Evolutionary conservation across 129 eudicot genomes (phyloP), one percentile per base, ranked within the genome.

Genomic region (Flaveria sonorensis): DNA sequence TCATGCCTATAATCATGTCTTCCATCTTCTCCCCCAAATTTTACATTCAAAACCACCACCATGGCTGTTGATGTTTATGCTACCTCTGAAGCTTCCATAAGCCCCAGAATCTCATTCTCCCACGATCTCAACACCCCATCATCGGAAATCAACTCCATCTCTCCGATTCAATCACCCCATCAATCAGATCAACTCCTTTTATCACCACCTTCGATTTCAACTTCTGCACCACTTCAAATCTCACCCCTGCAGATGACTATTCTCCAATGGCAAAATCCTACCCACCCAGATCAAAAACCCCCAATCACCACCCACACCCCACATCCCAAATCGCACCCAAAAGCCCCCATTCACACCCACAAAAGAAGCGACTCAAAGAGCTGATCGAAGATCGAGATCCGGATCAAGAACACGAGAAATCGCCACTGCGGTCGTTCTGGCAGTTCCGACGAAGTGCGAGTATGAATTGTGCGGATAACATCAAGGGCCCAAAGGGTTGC

Each of bases 41-140:
- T 70, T 52, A 30, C 57, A 63, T 64, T 70, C 81, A 18, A 69
- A 55, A 10, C 23, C 64, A 26, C 10, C 39, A 16, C 57, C 73
- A 93, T 93, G 98, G 92, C 92, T 9, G 95, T 84, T 16, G 98
- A 93, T 77, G 90, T 88, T 9, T 87, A 86, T 77, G 71, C 92
- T 1, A 81, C 85, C 72, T 79, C 95, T 18, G 89, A 91, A 56
- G 84, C 75, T 52, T 28, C 86, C 10, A 64, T 67, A 20, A 90
- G 95, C 77, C 96, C 96, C 66, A 84, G 98, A 82, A 72, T 88
- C 83, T 93, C 98, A 46, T 93, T 93, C 66, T 93, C 98, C 10
- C 76, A 82, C 62, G 96, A 90, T 77, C 88, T 88, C 64, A 74
- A 82, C 14, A 82, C 85, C 89, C 36, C 77, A 80, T 76, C 89